Evolutionary conservation across 176 grass and related monocot species (phyloP), one percentile per base, ranked within the genome.

Genomic region (Eragrostis curvula): DNA sequence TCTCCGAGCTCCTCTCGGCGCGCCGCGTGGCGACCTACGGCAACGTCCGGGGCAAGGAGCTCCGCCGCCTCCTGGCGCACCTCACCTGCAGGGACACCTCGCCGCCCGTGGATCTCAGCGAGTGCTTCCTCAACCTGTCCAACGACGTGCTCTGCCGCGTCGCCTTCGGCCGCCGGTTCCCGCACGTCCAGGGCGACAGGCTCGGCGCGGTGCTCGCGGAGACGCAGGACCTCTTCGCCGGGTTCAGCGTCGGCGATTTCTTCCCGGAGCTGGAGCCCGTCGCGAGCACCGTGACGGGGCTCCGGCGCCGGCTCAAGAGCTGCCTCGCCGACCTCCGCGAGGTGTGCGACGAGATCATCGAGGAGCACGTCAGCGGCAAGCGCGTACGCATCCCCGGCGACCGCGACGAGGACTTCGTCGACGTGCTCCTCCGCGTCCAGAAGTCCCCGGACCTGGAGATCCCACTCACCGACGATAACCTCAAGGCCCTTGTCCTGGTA

Each of bases 101-200:
- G 6, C 45, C 68, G 25, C n/a, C n/a, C n/a, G 71, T 0, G 0
- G 1, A 1, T 3, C 17, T 88, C 13, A 88, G 80, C 73, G 80
- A 81, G 52, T 45, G 75, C 21, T 79, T 88, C 67, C 60, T 88
- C n/a, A 66, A 66, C 36, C 74, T 88, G 9, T 66, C 86, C 74
- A 84, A 84, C 57, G 74, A 84, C 61, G 74, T 88, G 23, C 81
- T 88, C 32, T 88, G 81, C 86, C 86, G 80, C 27, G 86, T 84
- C 13, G 81, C 81, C 23, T 88, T 88, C 66, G 86, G 86, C 1
- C 50, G 86, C 8, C n/a, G 81, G 27, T 74, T 73, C 29, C 44
- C 64, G 14, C 71, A 59, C 28, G 66, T 43, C 11, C 15, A 70
- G 12, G 86, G 53, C 0, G 71, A 78, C 30, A 74, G 32, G 67